Base-by-base conservation (phyloP, 495 filamentous ascomycete genomes). In the Penicillium steckii region DNA sequence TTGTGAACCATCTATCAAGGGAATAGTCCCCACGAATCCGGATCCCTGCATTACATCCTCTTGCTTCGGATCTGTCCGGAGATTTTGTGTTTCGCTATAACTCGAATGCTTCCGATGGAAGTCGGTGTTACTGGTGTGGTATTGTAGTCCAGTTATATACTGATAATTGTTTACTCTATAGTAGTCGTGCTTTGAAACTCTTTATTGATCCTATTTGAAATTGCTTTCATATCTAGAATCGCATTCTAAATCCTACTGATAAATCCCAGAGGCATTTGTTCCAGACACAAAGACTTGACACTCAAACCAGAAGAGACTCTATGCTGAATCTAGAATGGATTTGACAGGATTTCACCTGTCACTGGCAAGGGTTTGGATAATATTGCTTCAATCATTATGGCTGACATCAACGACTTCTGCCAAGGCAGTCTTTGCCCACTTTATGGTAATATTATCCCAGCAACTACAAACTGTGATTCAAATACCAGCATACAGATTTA, bases 351-450 rank as follows among this genome's bases (percentile, higher is more conserved):
- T n/a, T 8, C 25, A 19, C 27, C 17, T 46, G 30, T 30, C 17
- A 10, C 17, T 46, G 30, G 19, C 17, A 10, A 46, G 44, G 44
- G 8, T 21, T 23, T 46, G 17, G 26, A 5, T 33, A 3, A 30
- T 46, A 13, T 25, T 33, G n/a, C 22, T n/a, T 12, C 27, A 13
- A 4, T 12, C 33, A 10, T n/a, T 46, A 33, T 30, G 27, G 26
- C 43, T 46, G 23, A 22, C 23, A n/a, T 38, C 23, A 22, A 32
- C 3, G 17, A 43, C 32, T 17, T 27, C 43, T 6, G 58, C 56
- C 7, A 68, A 62, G 49, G 66, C 52, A 30, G 69, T 70, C 3
- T 72, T 72, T 56, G 67, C 69, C 13, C 69, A 72, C 48, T 72
- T 65, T 48, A 66, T 72, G 53, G 69, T 70, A 57, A 15, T 27